A percentile compares a stretch with the other conserved stretches of the same genome.
Evolutionary conservation across 2,329 filamentous ascomycete species (phyloP).

Genomic region (Dactylellina cionopaga): DNA sequence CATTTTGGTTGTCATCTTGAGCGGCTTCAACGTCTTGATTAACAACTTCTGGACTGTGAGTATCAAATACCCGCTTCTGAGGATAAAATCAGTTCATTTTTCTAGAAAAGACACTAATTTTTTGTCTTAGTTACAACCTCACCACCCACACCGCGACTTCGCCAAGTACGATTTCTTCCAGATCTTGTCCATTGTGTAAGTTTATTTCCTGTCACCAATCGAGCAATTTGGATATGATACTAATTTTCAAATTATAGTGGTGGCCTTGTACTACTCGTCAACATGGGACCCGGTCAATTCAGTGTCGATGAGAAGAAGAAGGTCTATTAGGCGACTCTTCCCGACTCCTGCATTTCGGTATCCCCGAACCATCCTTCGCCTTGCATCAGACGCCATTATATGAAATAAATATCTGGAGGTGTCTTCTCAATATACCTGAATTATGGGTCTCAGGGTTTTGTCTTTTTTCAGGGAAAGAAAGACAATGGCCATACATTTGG

Average conservation of each 20-base stretch:
- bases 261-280: conserved; percentile 93
- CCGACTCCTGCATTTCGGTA: neutral
- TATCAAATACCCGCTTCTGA: conserved; percentile 54
- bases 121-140: conserved; percentile 79
- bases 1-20: conserved; percentile 91
- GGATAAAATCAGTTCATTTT: too few relatives aligned
- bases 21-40: conserved; percentile 94
- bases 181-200: conserved; percentile 93
- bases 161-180: conserved; percentile 99
- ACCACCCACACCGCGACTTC: conserved; percentile 99
- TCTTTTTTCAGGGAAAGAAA: too few relatives aligned
- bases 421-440: too few relatives aligned
- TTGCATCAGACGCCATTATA: conserved; percentile 28
- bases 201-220: conserved; percentile 51
- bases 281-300: conserved; percentile 97
- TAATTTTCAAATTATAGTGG: conserved; percentile 66
- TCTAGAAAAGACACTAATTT: conserved; percentile 57
- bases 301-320: conserved; percentile 99
- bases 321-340: conserved; percentile 77
- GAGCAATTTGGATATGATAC: conserved; percentile 40
- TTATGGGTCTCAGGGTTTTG: too few relatives aligned
- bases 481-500: too few relatives aligned
- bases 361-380: neutral
- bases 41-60: conserved; percentile 99
- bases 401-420: conserved; percentile 4